phyloP scores from a whole-genome alignment of 495 filamentous ascomycete genomes.

The Hypoxylon fuscum region DNA sequence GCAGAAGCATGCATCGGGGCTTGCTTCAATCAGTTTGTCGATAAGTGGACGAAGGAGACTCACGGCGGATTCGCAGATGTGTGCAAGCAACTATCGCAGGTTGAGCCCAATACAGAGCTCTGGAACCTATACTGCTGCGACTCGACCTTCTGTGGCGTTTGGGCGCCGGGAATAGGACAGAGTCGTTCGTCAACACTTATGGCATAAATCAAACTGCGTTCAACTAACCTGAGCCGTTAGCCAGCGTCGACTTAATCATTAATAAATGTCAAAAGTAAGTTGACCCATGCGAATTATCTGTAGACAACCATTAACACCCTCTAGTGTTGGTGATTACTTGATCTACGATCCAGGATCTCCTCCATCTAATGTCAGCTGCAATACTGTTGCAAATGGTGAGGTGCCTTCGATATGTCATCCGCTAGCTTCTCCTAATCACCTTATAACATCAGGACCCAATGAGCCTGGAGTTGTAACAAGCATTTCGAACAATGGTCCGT shows the following conservation, averaged over 20 bases:
- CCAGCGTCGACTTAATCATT: slow-evolving; percentile 56
- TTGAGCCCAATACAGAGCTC: slow-evolving; percentile 35
- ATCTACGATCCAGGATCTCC: slow-evolving; percentile 54
- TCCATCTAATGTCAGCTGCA: slow-evolving; percentile 28
- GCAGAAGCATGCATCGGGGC: slow-evolving; percentile 32
- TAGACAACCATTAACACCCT: slow-evolving; percentile 5
- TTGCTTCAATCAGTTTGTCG: slow-evolving; percentile 39
- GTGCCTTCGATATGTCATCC: neutral
- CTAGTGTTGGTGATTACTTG: slow-evolving; percentile 48
- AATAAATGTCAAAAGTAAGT: slow-evolving; percentile 59
- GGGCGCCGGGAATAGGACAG: slow-evolving; percentile 46
- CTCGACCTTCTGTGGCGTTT: slow-evolving; percentile 54
- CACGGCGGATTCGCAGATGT: slow-evolving; percentile 23
- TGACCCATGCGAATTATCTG: neutral
- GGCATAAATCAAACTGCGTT: slow-evolving; percentile 1
- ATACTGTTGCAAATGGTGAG: slow-evolving; percentile 11
- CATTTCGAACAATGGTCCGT: neutral
- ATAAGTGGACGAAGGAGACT: slow-evolving; percentile 13
- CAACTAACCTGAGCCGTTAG: slow-evolving; percentile 45
- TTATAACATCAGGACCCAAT: neutral
- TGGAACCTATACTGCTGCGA: slow-evolving; percentile 59
- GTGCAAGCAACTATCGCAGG: slow-evolving; percentile 38
- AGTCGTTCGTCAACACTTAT: slow-evolving; percentile 52
- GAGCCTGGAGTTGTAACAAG: slow-evolving; percentile 1
- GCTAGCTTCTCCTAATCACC: neutral